A percentile compares a stretch with the other conserved stretches of the same genome.
Conservation (phyloP, 2,329 filamentous ascomycete genomes). For the Curvularia eragrostidis region DNA sequence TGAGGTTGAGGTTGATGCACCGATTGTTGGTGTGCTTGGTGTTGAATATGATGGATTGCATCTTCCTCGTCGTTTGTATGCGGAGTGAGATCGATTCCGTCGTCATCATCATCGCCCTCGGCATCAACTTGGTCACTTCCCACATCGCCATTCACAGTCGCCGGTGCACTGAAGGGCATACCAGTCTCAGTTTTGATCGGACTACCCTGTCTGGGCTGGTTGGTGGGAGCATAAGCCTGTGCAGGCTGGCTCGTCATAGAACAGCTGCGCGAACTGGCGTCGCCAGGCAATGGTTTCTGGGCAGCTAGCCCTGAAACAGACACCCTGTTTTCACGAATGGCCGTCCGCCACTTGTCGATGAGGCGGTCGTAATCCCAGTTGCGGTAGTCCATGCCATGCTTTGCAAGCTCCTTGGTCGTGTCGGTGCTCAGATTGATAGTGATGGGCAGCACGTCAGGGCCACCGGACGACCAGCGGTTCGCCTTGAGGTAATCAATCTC, state of each 20-base stretch:
- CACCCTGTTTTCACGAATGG: conserved; percentile 44
- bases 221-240: conserved; percentile 29
- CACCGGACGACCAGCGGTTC: conserved; percentile 36
- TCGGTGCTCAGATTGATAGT: conserved; percentile 48
- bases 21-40: conserved; percentile 13
- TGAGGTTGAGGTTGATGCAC: conserved; percentile 21
- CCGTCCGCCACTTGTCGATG: conserved; percentile 50
- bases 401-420: conserved; percentile 49
- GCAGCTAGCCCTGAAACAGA: conserved; percentile 40
- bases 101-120: conserved; percentile 48
- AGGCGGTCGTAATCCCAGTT: conserved; percentile 53
- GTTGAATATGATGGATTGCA: conserved; percentile 27
- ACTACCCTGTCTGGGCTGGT: conserved; percentile 24
- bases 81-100: conserved; percentile 40
- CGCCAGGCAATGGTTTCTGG: conserved; percentile 44
- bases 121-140: conserved; percentile 43
- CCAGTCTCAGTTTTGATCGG: conserved; percentile 30
- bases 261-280: conserved; percentile 29
- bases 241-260: conserved; percentile 42
- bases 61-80: conserved; percentile 37
- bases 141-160: conserved; percentile 39
- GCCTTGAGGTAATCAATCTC: conserved; percentile 53
- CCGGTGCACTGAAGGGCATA: conserved; percentile 40
- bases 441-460: conserved; percentile 40
- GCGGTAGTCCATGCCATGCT: conserved; percentile 46